A percentile compares a stretch with the other conserved stretches of the same genome.
These are phyloP conservation scores for Quercus gilva DNA, from an alignment of 306 rosid species.

Conservation along the genomic window DNA sequence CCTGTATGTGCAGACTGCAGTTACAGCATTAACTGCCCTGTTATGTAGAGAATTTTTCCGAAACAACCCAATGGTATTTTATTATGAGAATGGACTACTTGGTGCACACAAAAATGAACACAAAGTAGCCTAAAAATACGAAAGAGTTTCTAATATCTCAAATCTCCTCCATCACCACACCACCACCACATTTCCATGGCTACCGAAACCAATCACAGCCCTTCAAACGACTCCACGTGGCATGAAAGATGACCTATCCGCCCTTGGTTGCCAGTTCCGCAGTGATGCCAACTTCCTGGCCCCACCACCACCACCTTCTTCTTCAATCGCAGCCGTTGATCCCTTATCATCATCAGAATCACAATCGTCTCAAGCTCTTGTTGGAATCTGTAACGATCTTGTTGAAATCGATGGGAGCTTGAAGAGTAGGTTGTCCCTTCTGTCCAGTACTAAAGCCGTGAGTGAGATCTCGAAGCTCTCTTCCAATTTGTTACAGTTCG, in stretches of 20 bases:
- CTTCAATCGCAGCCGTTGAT: constrained; percentile 22
- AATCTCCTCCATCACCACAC: no score
- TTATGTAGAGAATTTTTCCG: background rate
- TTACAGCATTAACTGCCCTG: no score
- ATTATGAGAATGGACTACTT: no score
- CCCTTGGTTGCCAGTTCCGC: constrained; percentile 55
- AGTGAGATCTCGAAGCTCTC: constrained; percentile 72
- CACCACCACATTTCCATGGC: no score
- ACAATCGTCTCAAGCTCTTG: constrained; percentile 23
- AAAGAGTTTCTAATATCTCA: no score
- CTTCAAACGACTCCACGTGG: background rate
- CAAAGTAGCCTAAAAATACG: no score
- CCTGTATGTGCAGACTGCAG: background rate
- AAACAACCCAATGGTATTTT: no score
- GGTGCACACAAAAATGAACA: no score
- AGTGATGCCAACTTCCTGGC: constrained; percentile 82
- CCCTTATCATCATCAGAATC: background rate
- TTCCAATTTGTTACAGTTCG: constrained; percentile 53
- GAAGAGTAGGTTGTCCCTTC: constrained; percentile 55
- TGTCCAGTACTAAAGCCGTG: constrained; percentile 70
- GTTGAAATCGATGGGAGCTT: constrained; percentile 85
- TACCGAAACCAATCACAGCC: constrained; percentile 28
- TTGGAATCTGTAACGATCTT: constrained; percentile 81
- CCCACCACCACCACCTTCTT: constrained; percentile 50
- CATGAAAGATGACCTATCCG: no score